Conservation (phyloP, 129 eudicot species). For the Oenanthe sinensis region DNA sequence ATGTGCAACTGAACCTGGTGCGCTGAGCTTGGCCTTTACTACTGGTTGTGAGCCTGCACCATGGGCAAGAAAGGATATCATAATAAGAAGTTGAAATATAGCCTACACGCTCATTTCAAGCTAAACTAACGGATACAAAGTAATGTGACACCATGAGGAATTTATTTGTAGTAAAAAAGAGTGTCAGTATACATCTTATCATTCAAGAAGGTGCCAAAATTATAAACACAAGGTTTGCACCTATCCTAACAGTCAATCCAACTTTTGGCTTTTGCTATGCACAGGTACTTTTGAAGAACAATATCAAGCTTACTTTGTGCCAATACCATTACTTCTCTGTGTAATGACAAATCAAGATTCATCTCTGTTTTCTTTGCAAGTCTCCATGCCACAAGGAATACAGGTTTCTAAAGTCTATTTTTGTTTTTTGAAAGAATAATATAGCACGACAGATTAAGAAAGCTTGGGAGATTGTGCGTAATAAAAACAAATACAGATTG, state of each 20-base stretch:
- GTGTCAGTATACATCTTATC: background rate
- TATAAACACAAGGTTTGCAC: background rate
- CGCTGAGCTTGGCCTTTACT: conserved; percentile 36
- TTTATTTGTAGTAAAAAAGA: background rate
- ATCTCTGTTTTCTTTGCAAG: background rate
- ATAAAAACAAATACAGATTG: background rate
- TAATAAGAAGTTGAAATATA: background rate
- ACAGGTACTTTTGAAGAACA: background rate
- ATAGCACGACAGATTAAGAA: background rate
- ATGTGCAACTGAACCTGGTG: conserved; percentile 16
- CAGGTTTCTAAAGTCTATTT: background rate
- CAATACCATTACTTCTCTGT: background rate
- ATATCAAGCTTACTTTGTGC: background rate
- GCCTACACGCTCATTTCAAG: background rate
- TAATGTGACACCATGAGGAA: background rate
- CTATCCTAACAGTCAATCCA: background rate
- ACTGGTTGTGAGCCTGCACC: conserved; percentile 46
- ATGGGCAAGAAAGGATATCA: background rate
- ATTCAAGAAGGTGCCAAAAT: background rate
- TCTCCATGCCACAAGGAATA: background rate
- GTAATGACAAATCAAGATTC: background rate
- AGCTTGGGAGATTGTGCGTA: background rate
- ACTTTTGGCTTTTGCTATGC: background rate
- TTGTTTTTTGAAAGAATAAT: background rate
- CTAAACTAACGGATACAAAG: background rate